Conservation (phyloP, 768 basidiomycete species). For the Leucosporidium yakuticum region DNA sequence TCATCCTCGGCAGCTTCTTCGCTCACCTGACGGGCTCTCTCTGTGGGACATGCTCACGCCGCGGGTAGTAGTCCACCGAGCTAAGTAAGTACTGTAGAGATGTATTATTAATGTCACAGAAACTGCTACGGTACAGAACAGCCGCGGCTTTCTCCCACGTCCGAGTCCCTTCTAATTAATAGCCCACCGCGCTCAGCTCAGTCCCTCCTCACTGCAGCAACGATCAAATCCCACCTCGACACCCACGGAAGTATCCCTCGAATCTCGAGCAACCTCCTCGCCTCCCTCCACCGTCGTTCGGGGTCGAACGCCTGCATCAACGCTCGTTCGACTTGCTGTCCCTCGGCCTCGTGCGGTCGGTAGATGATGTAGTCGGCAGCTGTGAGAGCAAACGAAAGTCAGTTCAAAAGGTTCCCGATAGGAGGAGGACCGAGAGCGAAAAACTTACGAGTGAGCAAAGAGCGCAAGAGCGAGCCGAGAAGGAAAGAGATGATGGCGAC, state of each 20-base stretch:
- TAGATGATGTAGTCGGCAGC: slow-evolving; percentile 35
- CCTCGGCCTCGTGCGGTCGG: slow-evolving; percentile 10
- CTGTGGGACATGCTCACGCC: too few species aligned
- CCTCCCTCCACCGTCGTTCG: slow-evolving; percentile 34
- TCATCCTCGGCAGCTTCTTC: too few species aligned
- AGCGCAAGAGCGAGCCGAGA: slow-evolving; percentile 81
- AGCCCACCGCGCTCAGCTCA: neutral
- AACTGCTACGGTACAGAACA: too few species aligned
- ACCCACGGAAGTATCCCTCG: neutral
- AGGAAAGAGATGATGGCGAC: slow-evolving; percentile 82
- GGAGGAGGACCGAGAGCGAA: slow-evolving; percentile 55
- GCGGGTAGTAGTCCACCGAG: too few species aligned
- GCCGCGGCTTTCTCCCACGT: neutral
- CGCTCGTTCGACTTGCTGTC: slow-evolving; percentile 28
- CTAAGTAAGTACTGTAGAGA: too few species aligned
- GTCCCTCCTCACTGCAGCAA: slow-evolving; percentile 31
- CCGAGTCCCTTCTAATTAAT: neutral
- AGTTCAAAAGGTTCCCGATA: neutral
- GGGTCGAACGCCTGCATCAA: slow-evolving; percentile 32
- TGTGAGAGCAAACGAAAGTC: neutral
- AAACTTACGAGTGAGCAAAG: slow-evolving; percentile 76
- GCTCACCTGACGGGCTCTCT: too few species aligned
- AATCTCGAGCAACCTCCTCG: slow-evolving; percentile 34
- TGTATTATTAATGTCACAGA: too few species aligned
- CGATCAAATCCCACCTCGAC: slow-evolving; percentile 33